A percentile compares a stretch with the other conserved stretches of the same genome.
These are phyloP conservation scores for Vitellaria paradoxa DNA, from an alignment of 179 eudicot genomes.

Conservation along the genomic window DNA sequence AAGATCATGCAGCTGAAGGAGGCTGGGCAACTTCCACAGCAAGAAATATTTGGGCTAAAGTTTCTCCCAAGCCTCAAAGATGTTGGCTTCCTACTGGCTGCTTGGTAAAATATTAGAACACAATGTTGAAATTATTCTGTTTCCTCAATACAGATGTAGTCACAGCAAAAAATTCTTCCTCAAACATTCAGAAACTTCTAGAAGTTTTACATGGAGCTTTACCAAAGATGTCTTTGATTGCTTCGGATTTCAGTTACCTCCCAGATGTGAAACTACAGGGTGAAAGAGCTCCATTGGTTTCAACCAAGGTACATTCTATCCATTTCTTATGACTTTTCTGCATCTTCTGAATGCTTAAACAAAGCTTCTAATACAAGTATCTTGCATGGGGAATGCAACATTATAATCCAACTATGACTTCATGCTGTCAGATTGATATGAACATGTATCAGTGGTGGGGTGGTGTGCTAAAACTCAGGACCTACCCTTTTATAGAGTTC, in stretches of 20 bases:
- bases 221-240: constrained; percentile 94
- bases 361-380: not conserved
- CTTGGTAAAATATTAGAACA: constrained; percentile 45
- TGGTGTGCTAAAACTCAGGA: too few species aligned
- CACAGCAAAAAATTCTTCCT: not conserved
- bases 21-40: constrained; percentile 36
- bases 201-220: constrained; percentile 76
- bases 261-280: constrained; percentile 89
- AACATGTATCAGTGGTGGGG: too few species aligned
- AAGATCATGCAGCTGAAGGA: constrained; percentile 37
- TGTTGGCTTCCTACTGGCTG: constrained; percentile 98
- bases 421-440: too few species aligned
- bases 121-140: not conserved
- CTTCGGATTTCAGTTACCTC: constrained; percentile 92
- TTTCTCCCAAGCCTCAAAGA: constrained; percentile 78
- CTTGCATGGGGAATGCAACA: not conserved
- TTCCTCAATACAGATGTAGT: not conserved
- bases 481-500: too few species aligned
- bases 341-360: not conserved
- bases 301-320: constrained; percentile 64
- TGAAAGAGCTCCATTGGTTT: constrained; percentile 91
- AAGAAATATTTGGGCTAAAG: constrained; percentile 57
- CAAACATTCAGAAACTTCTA: constrained; percentile 64
- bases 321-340: not conserved
- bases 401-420: not conserved